Percentiles rank a stretch among this genome's conserved stretches.
Evolutionary conservation across 2,329 filamentous ascomycete species (phyloP).

Genomic region (Pseudocercospora fijiensis): DNA sequence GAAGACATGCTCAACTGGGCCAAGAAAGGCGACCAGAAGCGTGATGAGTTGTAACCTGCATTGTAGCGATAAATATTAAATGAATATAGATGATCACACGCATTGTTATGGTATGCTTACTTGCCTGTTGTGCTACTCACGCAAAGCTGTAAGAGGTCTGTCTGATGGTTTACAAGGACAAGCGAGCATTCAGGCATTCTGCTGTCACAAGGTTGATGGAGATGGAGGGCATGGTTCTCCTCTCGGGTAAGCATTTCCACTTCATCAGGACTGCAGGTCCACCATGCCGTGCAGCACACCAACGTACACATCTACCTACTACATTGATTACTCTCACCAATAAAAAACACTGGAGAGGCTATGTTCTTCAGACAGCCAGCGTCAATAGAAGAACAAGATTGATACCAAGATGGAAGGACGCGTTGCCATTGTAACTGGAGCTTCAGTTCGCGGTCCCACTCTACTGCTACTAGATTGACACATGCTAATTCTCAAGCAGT

Average conservation of each 20-base stretch:
- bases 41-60: slow-evolving; percentile 25
- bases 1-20: slow-evolving; percentile 28
- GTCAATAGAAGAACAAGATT: too few species aligned
- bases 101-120: background rate
- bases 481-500: slow-evolving; percentile 11
- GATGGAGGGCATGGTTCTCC: too few species aligned
- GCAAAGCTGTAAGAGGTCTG: background rate
- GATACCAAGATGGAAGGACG: background rate
- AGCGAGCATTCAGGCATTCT: too few species aligned
- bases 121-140: background rate
- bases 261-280: too few species aligned
- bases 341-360: too few species aligned
- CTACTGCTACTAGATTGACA: background rate
- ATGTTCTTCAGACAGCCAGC: too few species aligned
- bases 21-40: slow-evolving; percentile 19
- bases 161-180: background rate
- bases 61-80: slow-evolving; percentile 14
- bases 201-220: too few species aligned
- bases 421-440: slow-evolving; percentile 21
- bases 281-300: background rate
- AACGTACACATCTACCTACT: too few species aligned
- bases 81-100: slow-evolving; percentile 15
- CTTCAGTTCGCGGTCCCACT: slow-evolving; percentile 14
- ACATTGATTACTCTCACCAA: too few species aligned
- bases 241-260: too few species aligned